Evolutionary conservation across 352 stramenopile genomes (phyloP).

Genomic region (Phytophthora quininea): DNA sequence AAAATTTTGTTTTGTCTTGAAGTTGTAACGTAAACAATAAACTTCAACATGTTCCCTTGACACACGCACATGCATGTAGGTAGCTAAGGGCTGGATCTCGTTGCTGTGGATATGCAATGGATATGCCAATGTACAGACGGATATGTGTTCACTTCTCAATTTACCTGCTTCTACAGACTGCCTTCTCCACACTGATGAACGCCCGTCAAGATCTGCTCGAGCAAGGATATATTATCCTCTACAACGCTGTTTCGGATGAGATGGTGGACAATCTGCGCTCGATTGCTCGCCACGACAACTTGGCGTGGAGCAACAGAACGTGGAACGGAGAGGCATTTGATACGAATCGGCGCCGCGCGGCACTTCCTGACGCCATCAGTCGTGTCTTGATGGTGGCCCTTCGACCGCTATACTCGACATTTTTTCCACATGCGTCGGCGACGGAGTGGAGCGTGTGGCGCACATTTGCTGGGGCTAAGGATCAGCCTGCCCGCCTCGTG

Average conservation of each 20-base stretch:
- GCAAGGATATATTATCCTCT: neutral
- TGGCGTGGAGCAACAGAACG: neutral
- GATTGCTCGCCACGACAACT: neutral
- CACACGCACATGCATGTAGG: no score
- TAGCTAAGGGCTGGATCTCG: neutral
- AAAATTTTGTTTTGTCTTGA: no score
- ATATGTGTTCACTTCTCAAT: neutral
- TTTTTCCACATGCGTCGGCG: neutral
- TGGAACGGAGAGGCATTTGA: slow-evolving; percentile 1
- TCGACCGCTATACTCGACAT: slow-evolving; percentile 1
- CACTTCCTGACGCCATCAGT: neutral
- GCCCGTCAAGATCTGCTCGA: neutral
- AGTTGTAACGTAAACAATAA: no score
- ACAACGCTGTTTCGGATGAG: neutral
- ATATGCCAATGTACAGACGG: neutral
- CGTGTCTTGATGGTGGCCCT: neutral
- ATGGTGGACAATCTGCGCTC: neutral
- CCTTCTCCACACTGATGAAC: neutral
- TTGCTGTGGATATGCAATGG: neutral
- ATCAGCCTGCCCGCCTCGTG: slow-evolving; percentile 1
- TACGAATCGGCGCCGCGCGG: neutral
- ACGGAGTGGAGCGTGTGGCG: slow-evolving; percentile 6
- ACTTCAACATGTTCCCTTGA: no score
- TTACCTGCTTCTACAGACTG: neutral
- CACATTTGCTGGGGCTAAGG: neutral